phyloP scores from a whole-genome alignment of 768 basidiomycete genomes.

The Filobasidium floriforme region DNA sequence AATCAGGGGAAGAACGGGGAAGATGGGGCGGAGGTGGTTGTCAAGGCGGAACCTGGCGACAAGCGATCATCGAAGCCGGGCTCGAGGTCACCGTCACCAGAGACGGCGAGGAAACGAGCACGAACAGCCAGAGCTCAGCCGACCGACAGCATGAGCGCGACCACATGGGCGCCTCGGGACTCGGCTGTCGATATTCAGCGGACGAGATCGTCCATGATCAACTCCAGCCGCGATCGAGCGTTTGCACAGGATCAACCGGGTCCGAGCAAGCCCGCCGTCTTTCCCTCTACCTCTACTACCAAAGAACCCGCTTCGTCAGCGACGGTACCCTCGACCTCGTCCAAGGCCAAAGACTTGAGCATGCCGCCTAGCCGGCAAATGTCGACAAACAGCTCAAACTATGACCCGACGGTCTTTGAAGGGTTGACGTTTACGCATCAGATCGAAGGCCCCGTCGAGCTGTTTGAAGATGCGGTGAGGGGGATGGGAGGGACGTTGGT shows the following conservation, averaged over 20 bases:
- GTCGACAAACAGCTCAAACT: conserved; percentile 4
- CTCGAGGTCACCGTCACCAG: background rate
- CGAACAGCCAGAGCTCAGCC: background rate
- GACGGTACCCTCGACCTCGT: too few species aligned
- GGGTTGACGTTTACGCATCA: conserved; percentile 34
- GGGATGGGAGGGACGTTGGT: conserved; percentile 30
- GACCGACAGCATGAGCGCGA: background rate
- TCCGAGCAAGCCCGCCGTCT: background rate
- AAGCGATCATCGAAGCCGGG: background rate
- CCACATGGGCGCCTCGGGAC: background rate
- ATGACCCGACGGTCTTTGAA: conserved; percentile 30
- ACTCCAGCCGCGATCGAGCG: background rate
- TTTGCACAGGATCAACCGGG: background rate
- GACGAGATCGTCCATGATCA: conserved; percentile 3
- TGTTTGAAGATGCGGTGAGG: conserved; percentile 30
- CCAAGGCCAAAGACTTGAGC: background rate
- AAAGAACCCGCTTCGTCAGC: background rate
- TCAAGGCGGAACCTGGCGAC: background rate
- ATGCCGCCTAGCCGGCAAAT: background rate
- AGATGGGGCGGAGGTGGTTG: background rate
- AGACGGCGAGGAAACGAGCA: background rate
- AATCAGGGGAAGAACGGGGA: background rate
- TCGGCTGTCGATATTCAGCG: background rate
- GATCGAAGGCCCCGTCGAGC: conserved; percentile 27
- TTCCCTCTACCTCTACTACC: background rate